These are phyloP conservation scores for Binderoboletus segoi DNA, from an alignment of 1,284 basidiomycete genomes.

Conservation along the genomic window DNA sequence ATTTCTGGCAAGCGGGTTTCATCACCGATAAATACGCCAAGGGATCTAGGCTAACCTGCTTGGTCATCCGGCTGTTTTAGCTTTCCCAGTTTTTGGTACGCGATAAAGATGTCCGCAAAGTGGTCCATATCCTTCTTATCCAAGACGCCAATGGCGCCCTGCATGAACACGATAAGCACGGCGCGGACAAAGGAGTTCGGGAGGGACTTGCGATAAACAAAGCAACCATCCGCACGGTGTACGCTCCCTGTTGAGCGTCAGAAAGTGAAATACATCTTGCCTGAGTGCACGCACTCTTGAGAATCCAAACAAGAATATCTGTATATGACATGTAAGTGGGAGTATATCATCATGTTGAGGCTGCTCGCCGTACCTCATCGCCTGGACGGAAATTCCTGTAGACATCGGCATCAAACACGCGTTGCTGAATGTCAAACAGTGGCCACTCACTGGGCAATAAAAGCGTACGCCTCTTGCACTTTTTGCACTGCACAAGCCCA, in stretches of 20 bases:
- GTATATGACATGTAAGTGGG: slow-evolving; percentile 8
- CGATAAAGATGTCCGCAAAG: slow-evolving; percentile 62
- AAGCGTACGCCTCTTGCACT: slow-evolving; percentile 73
- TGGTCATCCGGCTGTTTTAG: slow-evolving; percentile 46
- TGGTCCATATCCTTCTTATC: slow-evolving; percentile 69
- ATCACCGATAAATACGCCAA: not conserved
- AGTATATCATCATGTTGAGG: not conserved
- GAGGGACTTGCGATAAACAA: slow-evolving; percentile 57
- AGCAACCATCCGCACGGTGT: slow-evolving; percentile 71
- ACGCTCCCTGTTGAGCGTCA: slow-evolving; percentile 53
- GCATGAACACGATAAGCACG: not conserved
- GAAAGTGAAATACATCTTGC: not conserved
- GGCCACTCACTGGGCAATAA: slow-evolving; percentile 67
- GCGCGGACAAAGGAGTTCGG: not conserved
- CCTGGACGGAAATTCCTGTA: slow-evolving; percentile 65
- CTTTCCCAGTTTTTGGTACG: slow-evolving; percentile 63
- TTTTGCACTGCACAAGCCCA: slow-evolving; percentile 51
- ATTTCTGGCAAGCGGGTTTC: slow-evolving; percentile 41
- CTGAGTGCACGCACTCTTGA: slow-evolving; percentile 51
- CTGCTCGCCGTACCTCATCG: slow-evolving; percentile 54
- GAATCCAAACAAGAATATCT: slow-evolving; percentile 76
- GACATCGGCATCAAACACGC: slow-evolving; percentile 1
- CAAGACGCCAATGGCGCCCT: slow-evolving; percentile 68
- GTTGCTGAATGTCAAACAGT: not conserved
- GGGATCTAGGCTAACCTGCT: slow-evolving; percentile 40